These are phyloP conservation scores for Phytophthora capsici DNA, from an alignment of 352 stramenopile genomes.

Conservation along the genomic window DNA sequence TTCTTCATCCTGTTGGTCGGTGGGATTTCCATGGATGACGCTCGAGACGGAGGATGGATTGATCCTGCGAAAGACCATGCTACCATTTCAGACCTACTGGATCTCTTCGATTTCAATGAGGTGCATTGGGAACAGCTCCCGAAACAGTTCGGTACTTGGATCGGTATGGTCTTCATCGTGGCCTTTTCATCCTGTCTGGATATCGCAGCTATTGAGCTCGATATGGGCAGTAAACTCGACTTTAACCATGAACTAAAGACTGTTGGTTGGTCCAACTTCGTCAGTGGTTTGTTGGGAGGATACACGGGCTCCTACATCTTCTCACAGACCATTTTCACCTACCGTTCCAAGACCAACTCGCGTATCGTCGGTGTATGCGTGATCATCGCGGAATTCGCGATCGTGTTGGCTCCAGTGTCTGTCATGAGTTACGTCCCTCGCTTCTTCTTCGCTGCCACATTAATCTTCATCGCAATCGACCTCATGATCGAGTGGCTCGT, in stretches of 20 bases:
- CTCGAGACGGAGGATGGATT: constrained; percentile 93
- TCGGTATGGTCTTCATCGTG: constrained; percentile 98
- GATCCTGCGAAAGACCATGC: constrained; percentile 64
- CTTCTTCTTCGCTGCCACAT: constrained; percentile 97
- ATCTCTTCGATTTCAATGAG: constrained; percentile 91
- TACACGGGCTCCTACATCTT: constrained; percentile 99
- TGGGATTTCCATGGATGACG: constrained; percentile 88
- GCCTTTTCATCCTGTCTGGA: constrained; percentile 97
- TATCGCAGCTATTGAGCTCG: constrained; percentile 97
- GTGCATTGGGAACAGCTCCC: constrained; percentile 92
- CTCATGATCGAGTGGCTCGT: constrained; percentile 97
- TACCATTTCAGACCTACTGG: constrained; percentile 66
- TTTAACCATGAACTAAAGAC: constrained; percentile 94
- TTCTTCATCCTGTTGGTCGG: constrained; percentile 86
- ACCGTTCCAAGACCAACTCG: constrained; percentile 89
- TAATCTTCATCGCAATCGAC: constrained; percentile 97
- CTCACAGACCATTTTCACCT: constrained; percentile 98
- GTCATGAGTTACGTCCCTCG: constrained; percentile 95
- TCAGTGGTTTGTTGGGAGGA: constrained; percentile 94
- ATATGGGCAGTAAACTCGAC: constrained; percentile 93
- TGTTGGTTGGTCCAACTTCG: constrained; percentile 97
- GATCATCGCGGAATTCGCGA: constrained; percentile 80
- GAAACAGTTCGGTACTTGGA: constrained; percentile 88
- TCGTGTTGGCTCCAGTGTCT: constrained; percentile 90
- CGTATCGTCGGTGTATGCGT: constrained; percentile 91